Evolutionary conservation across 2,329 filamentous ascomycete species (phyloP), one percentile per base, ranked within the genome.

Genomic region (Purpureocillium takamizusanense): DNA sequence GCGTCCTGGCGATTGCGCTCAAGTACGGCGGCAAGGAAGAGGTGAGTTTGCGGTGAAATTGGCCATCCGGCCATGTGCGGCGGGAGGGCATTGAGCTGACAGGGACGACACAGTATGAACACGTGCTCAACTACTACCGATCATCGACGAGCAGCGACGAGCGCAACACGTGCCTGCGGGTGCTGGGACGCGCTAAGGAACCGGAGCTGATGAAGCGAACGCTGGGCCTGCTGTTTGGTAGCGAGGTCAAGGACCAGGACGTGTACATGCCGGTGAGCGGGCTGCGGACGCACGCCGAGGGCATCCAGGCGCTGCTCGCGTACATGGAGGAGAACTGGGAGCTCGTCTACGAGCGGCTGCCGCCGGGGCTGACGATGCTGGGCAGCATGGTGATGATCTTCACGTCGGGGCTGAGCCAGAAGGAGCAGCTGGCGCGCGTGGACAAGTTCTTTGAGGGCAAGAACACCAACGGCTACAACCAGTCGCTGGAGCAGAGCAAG

Each of bases 301-400:
- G 90, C 49, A 83, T 94, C 40, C 69, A 84, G 41, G 84, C 84
- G 7, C 73, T 95, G 41, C 95, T 84, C 74, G 62, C 60, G 14
- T 97, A 86, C 85, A 72, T 94, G 69, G 84, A 81, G 56, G 72
- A 80, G 48, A 92, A 94, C 65, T 97, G 90, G 88, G 84, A 86
- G n/a, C 72, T 77, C 27, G 69, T 97, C 32, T 76, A 78, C 58
- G 79, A 84, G 70, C 81, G 85, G 54, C 76, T 95, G 33, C 89
- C 88, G 21, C 86, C 90, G n/a, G 82, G 80, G 14, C 74, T 94
- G 49, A 82, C 83, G 29, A 90, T 97, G 76, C 71, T 97, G 34
- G 84, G 87, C 46, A 81, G 76, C 33, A 81, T 95, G 51, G 86
- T 97, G 4, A 78, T 79, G 41, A 85, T 95, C 51, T 83, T 81